Evolutionary conservation across 2,329 filamentous ascomycete genomes (phyloP), one percentile per base, ranked within the genome.

Genomic region (Aureobasidium lini): DNA sequence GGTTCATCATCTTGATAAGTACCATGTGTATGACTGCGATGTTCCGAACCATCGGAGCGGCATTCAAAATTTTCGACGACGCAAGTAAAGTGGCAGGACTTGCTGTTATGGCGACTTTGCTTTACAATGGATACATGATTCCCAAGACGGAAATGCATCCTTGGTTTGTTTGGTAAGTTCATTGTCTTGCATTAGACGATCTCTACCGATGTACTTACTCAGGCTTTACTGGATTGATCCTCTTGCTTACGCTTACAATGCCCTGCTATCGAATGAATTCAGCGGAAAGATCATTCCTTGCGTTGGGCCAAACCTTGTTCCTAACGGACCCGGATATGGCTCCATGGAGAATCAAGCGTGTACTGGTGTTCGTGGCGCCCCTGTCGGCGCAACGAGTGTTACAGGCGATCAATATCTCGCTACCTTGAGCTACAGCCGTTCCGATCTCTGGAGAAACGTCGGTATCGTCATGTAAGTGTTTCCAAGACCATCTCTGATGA

Each of bases 231-330:
- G 44, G 47, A 50, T 50, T 10, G n/a, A 50, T 10, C 47, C 47
- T 3, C 15, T 50, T 8, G 47, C 47, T 1, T 37, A 37, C n/a
- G 13, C 47, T 29, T 39, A 28, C 47, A 18, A 86, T 10, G 77
- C 85, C 1, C 73, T 96, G 73, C 93, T 95, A 89, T 84, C 89
- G 67, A 96, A 95, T 67, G 91, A 96, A 68, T 95, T 96, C 67
- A 79, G 80, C 32, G 75, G 82, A 10, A 77, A 88, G 42, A 79
- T 85, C 31, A 77, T 95, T 69, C 84, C 81, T 0, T 96, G 91
- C 67, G 83, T 82, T 0, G 77, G 77, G 1, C 79, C 81, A 46
- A 88, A 84, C 0, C 75, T 95, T 4, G 78, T 95, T 16, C 90
- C 90, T 0, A 50, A 50, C n/a, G 47, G 47, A 6, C 77, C 82